Evolutionary conservation across 495 filamentous ascomycete species (phyloP).

Genomic region (Penicillium antarcticum): DNA sequence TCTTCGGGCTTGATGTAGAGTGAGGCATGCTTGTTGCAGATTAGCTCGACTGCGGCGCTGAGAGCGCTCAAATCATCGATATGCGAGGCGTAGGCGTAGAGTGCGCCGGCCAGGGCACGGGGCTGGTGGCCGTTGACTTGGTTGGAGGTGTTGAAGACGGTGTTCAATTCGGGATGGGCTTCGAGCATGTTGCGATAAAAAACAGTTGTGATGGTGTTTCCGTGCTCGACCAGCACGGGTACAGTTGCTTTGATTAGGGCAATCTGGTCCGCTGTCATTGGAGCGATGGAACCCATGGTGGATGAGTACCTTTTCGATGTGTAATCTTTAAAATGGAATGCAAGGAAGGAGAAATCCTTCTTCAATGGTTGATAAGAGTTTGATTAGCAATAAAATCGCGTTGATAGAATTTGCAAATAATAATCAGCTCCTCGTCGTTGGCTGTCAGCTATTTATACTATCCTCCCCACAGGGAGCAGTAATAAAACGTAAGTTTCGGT

Average conservation of each 20-base stretch:
- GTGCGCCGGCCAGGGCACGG: conserved; percentile 59
- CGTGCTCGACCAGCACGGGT: conserved; percentile 60
- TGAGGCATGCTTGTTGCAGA: conserved; percentile 72
- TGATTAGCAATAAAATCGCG: too few relatives aligned
- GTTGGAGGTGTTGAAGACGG: conserved; percentile 65
- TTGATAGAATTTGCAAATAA: background rate
- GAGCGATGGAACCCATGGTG: conserved; percentile 15
- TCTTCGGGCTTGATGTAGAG: conserved; percentile 65
- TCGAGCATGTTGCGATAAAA: conserved; percentile 69
- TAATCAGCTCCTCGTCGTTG: background rate
- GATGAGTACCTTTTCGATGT: background rate
- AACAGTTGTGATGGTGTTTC: conserved; percentile 58
- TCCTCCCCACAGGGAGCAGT: too few relatives aligned
- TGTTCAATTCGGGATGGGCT: conserved; percentile 58
- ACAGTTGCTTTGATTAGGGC: conserved; percentile 43
- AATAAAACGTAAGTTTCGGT: background rate
- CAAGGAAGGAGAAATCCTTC: too few relatives aligned
- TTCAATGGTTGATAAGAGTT: too few relatives aligned
- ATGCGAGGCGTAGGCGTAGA: conserved; percentile 68
- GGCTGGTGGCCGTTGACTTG: conserved; percentile 64
- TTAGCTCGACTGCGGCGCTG: conserved; percentile 60
- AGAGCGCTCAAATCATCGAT: conserved; percentile 68
- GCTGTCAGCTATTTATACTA: background rate
- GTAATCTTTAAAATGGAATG: background rate
- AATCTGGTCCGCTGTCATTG: conserved; percentile 30